Evolutionary conservation across 306 rosid genomes (phyloP), one percentile per base, ranked within the genome.

Genomic region (Rosa lucieae): DNA sequence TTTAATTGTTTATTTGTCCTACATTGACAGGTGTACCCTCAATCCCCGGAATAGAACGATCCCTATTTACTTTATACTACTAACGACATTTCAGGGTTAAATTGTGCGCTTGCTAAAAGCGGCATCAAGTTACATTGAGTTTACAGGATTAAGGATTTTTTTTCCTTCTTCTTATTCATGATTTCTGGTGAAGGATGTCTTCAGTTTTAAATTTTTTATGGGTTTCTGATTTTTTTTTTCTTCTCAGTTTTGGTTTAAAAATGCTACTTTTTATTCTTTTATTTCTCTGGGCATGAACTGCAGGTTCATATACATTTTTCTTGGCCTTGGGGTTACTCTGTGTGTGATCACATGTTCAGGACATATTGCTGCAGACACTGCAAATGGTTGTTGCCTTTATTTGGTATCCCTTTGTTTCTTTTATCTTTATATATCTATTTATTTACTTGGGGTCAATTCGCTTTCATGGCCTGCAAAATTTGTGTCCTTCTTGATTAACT

Each of bases 281-380:
- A 40, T 61, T 21, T 58, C 67, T 70, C 47, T 21, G 14, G 43
- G 32, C 59, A 39, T 78, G 53, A 78, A 73, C 82, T 68, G 56
- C 90, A 94, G 98, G 98, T 94, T 94, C 85, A 92, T 92, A 79
- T 90, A 84, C 85, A 78, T 87, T 5, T 84, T 86, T 82, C 90
- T 92, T 79, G 94, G 94, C 79, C 85, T 90, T 37, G 97, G 98
- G 80, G 71, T 86, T 75, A 26, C 67, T 67, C 81, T 92, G 68
- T 88, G 92, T 77, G 89, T 85, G 76, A 87, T 89, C 87, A 92
- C 97, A 47, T 89, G 90, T 90, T 70, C 87, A 37, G 96, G 97
- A 74, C 97, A 94, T 77, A 37, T 92, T 76, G 96, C 97, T 73
- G 92, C 98, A 56, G 97, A 84, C 79, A 89, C 92, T 75, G 89